A percentile compares a stretch with the other conserved stretches of the same genome.
Conservation (phyloP, 2,329 filamentous ascomycete genomes). For the Phialocephala subalpina region DNA sequence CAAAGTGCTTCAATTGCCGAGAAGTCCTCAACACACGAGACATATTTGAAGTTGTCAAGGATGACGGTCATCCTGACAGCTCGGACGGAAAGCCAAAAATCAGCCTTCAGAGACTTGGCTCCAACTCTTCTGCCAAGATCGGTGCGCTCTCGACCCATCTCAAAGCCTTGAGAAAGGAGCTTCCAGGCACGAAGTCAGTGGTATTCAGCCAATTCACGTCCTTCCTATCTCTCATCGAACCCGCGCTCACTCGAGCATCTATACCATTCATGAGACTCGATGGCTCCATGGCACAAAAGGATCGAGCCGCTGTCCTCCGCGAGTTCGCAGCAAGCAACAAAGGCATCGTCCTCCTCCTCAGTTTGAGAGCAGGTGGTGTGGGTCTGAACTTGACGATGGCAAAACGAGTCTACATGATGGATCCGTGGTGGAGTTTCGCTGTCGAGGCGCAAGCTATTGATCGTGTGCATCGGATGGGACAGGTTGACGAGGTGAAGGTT, state of each 20-base stretch:
- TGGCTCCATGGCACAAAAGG: conserved; percentile 87
- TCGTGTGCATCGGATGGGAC: conserved; percentile 96
- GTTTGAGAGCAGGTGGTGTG: conserved; percentile 88
- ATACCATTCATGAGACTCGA: conserved; percentile 89
- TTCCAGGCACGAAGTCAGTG: conserved; percentile 82
- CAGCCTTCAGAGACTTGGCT: conserved; percentile 66
- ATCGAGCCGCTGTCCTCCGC: conserved; percentile 77
- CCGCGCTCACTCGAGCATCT: conserved; percentile 74
- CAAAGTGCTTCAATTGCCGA: conserved; percentile 91
- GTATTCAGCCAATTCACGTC: conserved; percentile 98
- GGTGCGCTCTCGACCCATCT: conserved; percentile 80
- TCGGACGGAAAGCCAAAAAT: conserved; percentile 58
- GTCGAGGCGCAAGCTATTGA: conserved; percentile 98
- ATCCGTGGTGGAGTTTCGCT: conserved; percentile 99
- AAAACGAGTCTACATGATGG: conserved; percentile 96
- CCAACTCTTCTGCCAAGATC: conserved; percentile 86
- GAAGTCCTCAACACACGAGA: conserved; percentile 83
- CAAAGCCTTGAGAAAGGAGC: conserved; percentile 68
- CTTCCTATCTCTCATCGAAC: conserved; percentile 90
- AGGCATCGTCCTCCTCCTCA: conserved; percentile 82
- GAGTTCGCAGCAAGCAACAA: conserved; percentile 71
- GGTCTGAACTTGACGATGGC: conserved; percentile 92
- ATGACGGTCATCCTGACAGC: conserved; percentile 67
- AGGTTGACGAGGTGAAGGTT: conserved; percentile 85
- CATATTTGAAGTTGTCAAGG: conserved; percentile 89